Percentiles rank a stretch among this genome's conserved stretches.
phyloP scores from a whole-genome alignment of 108 stramenopile genomes.

The Nitzschia sp. region DNA sequence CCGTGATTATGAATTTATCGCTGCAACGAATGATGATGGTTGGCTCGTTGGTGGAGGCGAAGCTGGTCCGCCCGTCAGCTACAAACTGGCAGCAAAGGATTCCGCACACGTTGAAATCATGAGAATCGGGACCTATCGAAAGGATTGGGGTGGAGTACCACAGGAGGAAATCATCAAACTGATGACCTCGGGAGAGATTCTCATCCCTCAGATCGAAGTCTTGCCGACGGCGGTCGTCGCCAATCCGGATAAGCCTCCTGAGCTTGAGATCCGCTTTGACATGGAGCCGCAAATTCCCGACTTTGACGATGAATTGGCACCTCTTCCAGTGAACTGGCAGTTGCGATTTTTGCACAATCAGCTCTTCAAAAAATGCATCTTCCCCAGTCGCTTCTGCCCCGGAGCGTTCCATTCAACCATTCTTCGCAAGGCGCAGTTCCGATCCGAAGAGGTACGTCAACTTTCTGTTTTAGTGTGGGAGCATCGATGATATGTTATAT shows the following conservation, averaged over 20 bases:
- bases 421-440: conserved; percentile 86
- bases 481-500: not conserved
- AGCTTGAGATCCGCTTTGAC: conserved; percentile 88
- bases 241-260: conserved; percentile 78
- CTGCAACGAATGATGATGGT: conserved; percentile 85
- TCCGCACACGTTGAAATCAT: conserved; percentile 88
- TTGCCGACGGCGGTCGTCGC: conserved; percentile 84
- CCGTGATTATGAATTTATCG: conserved; percentile 68
- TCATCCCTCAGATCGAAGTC: conserved; percentile 87
- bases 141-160: conserved; percentile 80
- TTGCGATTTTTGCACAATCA: conserved; percentile 89
- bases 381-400: conserved; percentile 81
- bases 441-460: conserved; percentile 56
- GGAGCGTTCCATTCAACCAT: conserved; percentile 89
- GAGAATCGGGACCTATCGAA: conserved; percentile 81
- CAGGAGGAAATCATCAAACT: conserved; percentile 69
- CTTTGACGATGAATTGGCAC: conserved; percentile 46
- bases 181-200: conserved; percentile 66
- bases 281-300: conserved; percentile 69
- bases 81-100: conserved; percentile 84
- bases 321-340: conserved; percentile 80
- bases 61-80: conserved; percentile 76
- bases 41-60: conserved; percentile 91
- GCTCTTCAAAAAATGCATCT: conserved; percentile 71
- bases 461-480: no score